Base-by-base conservation (phyloP, 192 early-diverging fungal species). In the Coemansia sp. region DNA sequence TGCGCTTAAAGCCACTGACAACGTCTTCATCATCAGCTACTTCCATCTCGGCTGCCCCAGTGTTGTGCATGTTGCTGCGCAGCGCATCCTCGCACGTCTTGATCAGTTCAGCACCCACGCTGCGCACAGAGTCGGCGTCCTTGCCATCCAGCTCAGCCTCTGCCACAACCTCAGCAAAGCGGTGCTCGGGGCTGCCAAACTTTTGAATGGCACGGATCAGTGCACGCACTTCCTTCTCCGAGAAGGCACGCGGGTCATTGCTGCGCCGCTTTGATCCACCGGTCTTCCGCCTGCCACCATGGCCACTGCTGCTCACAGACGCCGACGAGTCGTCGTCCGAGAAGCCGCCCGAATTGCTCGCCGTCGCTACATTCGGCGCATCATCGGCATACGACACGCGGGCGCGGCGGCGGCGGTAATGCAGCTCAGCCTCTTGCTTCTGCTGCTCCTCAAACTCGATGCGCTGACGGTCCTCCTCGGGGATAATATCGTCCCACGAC, bases 401-500 rank as follows among this genome's bases (percentile, higher is more conserved):
- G 8, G 83, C 63, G 38, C 88, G 79, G 9, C 85, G 84, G 34
- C 86, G 84, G 29, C 84, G 84, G 48, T 85, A 86, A 6, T 90
- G 72, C 53, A 84, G 74, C 57, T 85, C 85, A 31, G 85, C 85
- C 67, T 89, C 86, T 37, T 87, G 74, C 73, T 87, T 85, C 36
- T 84, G 82, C 71, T 89, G 84, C 42, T 87, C 88, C 68, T 95
- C 93, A n/a, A 86, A 84, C 67, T 87, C 85, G 5, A 84, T 70
- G 36, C 87, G 75, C 61, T 89, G 84, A 21, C 93, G 87, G 64
- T 96, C 95, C 8, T 86, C 87, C 61, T 92, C 87, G 19, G 97
- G 97, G 58, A 99, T 95, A 63, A 99, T 94, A 0, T 95, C 94
- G 38, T 99, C 97, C 96, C 97, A 99, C 21, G 84, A 87, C 70